Evolutionary conservation across 345 rosid species (phyloP), one percentile per base, ranked within the genome.

Genomic region (Adansonia digitata): DNA sequence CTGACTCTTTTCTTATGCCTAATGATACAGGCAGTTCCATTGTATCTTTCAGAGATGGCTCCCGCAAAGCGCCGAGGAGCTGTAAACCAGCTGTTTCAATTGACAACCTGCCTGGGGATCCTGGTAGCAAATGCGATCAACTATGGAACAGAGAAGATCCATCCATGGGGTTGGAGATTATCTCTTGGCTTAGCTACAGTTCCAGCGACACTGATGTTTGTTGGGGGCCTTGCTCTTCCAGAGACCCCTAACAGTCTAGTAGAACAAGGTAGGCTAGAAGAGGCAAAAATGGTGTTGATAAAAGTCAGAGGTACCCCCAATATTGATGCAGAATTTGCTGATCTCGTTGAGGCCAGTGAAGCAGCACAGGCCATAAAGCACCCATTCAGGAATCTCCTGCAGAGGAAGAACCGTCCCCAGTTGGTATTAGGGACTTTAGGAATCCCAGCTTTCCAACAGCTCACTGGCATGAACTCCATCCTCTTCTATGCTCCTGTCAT

Each of bases 21-120:
- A 13, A 56, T 63, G 48, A n/a, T 76, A 15, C 83, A 91, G 97
- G 97, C 97, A 27, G 94, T 94, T 71, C 97, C 96, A 0, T 67
- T 94, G 72, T 94, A 92, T 76, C 91, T 94, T 2, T 94, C 98
- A 0, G 97, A 94, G 82, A 92, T 92, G 92, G 91, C 98, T 8
- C 98, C 98, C 0, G 90, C 97, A 1, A 92, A 90, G 77, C 74
- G 88, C 71, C 81, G 94, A 67, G 97, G 98, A 77, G 89, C 92
- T 0, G 87, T 90, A 51, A 94, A 94, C 81, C 94, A 92, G 75
- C 76, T 92, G 39, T 94, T 94, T 75, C 98, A 94, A 73, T 82
- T 94, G 53, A 88, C 98, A 31, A 94, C 98, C 29, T 92, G 97
- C 71, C 20, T 91, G 7, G 97, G 97, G 9, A 92, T 94, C 29